These are phyloP conservation scores for Nematodospora valgi DNA, from an alignment of 805 yeast species.

Conservation along the genomic window DNA sequence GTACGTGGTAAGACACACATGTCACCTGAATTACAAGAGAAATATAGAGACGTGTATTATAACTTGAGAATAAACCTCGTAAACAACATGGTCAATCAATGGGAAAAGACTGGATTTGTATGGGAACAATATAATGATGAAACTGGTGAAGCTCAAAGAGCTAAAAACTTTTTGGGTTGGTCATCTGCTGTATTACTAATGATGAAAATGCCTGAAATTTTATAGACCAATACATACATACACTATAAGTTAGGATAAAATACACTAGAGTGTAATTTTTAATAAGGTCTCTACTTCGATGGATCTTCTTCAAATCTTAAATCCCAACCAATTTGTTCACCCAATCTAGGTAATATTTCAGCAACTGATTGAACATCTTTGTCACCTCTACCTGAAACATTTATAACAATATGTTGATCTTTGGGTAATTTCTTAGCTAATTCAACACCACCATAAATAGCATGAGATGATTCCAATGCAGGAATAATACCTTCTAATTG, in stretches of 20 bases:
- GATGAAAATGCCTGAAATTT: constrained; percentile 74
- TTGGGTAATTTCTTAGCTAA: constrained; percentile 77
- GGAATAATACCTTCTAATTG: constrained; percentile 98
- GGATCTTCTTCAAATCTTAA: constrained; percentile 72
- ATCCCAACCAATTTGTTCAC: constrained; percentile 95
- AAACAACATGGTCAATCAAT: constrained; percentile 61
- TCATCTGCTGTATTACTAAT: constrained; percentile 76
- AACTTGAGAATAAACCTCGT: constrained; percentile 66
- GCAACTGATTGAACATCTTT: constrained; percentile 98
- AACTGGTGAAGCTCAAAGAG: constrained; percentile 75
- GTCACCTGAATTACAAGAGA: constrained; percentile 37
- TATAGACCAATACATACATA: constrained; percentile 10
- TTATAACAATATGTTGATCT: constrained; percentile 80
- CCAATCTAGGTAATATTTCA: constrained; percentile 83
- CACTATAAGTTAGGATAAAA: neutral
- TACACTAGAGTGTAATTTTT: neutral
- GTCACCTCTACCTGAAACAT: constrained; percentile 98
- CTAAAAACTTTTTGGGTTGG: constrained; percentile 94
- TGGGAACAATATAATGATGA: constrained; percentile 88
- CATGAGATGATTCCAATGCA: constrained; percentile 97
- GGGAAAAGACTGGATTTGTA: constrained; percentile 73
- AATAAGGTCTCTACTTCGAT: constrained; percentile 16
- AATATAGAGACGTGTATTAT: constrained; percentile 41
- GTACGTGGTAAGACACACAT: constrained; percentile 22
- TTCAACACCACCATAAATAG: constrained; percentile 85